Evolutionary conservation across 163 green algal genomes (phyloP).

Genomic region (Trebouxiophyceae sp.): DNA sequence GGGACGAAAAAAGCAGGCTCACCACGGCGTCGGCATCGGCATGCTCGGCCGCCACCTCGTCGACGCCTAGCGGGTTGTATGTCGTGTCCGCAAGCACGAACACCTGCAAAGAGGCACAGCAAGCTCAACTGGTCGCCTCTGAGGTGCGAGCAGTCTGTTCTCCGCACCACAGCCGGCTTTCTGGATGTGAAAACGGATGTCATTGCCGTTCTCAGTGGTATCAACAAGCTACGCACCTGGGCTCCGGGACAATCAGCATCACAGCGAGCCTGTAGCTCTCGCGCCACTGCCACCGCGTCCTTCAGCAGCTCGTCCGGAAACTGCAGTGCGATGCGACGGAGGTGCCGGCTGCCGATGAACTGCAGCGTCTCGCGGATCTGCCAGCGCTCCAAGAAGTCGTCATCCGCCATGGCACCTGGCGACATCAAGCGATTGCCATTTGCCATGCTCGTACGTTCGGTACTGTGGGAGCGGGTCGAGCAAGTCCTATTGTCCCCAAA

Average conservation of each 20-base stretch:
- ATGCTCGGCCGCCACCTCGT: slow-evolving; percentile 88
- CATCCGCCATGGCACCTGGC: too few species aligned
- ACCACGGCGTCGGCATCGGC: slow-evolving; percentile 73
- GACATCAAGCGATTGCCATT: too few species aligned
- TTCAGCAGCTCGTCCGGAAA: slow-evolving; percentile 65
- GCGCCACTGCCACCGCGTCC: slow-evolving; percentile 23
- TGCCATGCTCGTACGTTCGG: too few species aligned
- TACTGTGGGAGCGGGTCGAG: too few species aligned
- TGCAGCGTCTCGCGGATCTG: slow-evolving; percentile 22
- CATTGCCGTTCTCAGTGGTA: neutral
- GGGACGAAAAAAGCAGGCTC: too few species aligned
- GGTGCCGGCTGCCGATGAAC: slow-evolving; percentile 36
- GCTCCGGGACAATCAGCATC: neutral
- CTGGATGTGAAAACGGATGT: neutral
- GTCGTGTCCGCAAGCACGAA: slow-evolving; percentile 87
- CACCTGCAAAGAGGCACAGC: slow-evolving; percentile 35
- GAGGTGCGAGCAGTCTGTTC: neutral
- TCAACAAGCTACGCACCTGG: neutral
- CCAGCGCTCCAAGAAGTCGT: slow-evolving; percentile 4
- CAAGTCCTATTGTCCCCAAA: too few species aligned
- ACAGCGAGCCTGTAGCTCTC: neutral
- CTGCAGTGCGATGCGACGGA: slow-evolving; percentile 52
- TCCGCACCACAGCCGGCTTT: neutral
- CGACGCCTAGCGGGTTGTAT: slow-evolving; percentile 82
- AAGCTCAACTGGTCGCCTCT: neutral